phyloP scores from a whole-genome alignment of 2,329 filamentous ascomycete genomes.

The Sarocladium kiliense region DNA sequence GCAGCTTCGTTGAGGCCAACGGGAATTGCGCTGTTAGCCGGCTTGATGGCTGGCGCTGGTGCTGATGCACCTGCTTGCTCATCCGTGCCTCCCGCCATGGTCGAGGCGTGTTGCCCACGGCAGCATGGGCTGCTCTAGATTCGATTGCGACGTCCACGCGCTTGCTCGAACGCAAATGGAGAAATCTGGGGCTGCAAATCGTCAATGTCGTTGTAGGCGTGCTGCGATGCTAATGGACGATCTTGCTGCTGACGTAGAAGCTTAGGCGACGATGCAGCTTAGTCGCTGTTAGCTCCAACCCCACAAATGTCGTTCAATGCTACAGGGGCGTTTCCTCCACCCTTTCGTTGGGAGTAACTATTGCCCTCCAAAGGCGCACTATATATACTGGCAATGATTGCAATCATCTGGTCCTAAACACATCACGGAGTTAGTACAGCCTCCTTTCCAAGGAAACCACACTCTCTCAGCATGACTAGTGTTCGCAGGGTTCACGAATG shows the following conservation, averaged over 20 bases:
- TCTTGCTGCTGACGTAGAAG: constrained; percentile 4
- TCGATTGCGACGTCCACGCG: background rate
- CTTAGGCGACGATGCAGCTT: background rate
- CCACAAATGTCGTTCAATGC: background rate
- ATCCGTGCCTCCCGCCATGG: constrained; percentile 16
- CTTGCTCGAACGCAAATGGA: no score
- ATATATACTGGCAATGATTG: no score
- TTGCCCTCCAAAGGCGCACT: no score
- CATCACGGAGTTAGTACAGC: no score
- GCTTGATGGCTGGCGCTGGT: constrained; percentile 15
- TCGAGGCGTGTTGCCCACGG: background rate
- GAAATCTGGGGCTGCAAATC: no score
- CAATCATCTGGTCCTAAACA: no score
- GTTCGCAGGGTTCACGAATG: no score
- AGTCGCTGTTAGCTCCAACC: constrained; percentile 1
- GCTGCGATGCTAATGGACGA: background rate
- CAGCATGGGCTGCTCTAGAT: background rate
- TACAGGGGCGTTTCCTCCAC: background rate
- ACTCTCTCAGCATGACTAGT: no score
- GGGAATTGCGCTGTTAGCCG: constrained; percentile 47
- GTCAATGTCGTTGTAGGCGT: no score
- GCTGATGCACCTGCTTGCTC: constrained; percentile 11
- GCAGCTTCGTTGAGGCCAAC: constrained; percentile 91
- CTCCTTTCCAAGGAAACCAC: no score
- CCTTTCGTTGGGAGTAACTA: no score